These are phyloP conservation scores for Apiospora marii DNA, from an alignment of 2,329 filamentous ascomycete genomes.

Conservation along the genomic window DNA sequence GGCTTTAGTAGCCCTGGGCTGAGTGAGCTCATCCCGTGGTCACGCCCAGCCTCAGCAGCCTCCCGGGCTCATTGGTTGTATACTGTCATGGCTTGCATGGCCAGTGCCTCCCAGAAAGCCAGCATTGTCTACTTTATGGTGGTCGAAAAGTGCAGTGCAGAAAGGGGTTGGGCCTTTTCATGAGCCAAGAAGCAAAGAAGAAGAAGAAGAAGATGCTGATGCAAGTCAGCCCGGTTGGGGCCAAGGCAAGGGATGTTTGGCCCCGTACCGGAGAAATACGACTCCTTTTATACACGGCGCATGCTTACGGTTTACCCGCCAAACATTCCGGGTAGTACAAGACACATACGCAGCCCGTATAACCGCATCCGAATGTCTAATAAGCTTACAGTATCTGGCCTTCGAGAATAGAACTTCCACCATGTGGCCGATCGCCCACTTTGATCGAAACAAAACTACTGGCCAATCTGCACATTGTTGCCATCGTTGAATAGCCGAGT, in stretches of 20 bases:
- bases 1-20: neutral
- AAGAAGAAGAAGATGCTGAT: neutral
- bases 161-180: neutral
- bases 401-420: neutral
- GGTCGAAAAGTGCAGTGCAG: neutral
- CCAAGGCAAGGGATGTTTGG: neutral
- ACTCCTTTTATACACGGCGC: slow-evolving; percentile 9
- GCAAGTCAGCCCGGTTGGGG: neutral
- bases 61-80: no score
- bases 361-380: neutral
- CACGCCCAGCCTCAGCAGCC: neutral
- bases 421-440: neutral
- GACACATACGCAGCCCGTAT: slow-evolving; percentile 9
- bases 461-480: neutral
- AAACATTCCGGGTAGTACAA: neutral
- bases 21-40: neutral
- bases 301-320: neutral
- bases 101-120: no score
- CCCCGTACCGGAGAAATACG: neutral
- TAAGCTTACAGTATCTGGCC: slow-evolving; percentile 8
- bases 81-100: no score
- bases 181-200: no score
- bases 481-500: neutral
- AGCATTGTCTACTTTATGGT: neutral
- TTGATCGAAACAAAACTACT: neutral